Evolutionary conservation across 768 basidiomycete species (phyloP).

Genomic region (Tremella fuciformis): DNA sequence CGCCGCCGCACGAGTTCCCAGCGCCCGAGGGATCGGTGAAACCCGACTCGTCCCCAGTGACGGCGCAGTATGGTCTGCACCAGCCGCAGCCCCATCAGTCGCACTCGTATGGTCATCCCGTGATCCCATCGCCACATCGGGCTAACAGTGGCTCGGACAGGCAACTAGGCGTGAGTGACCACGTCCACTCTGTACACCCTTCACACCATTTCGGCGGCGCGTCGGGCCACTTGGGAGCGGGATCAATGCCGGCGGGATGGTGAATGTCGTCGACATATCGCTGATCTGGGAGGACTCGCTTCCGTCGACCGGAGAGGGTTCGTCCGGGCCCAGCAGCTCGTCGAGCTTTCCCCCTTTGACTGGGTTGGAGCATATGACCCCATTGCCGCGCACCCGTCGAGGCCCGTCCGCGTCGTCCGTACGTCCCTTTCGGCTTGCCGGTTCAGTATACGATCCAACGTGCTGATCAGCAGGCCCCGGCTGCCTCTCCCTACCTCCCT

Average conservation of each 20-base stretch:
- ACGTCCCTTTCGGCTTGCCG: neutral
- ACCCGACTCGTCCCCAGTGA: conserved; percentile 6
- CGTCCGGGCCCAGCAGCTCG: neutral
- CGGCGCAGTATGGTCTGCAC: neutral
- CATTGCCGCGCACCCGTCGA: conserved; percentile 5
- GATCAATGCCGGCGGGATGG: neutral
- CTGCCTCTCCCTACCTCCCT: conserved; percentile 33
- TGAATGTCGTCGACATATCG: neutral
- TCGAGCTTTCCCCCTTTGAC: neutral
- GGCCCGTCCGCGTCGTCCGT: conserved; percentile 35
- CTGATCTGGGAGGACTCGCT: neutral
- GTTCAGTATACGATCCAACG: no score
- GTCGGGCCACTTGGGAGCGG: neutral
- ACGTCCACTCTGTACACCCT: neutral
- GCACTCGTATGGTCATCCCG: no score
- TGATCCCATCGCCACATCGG: no score
- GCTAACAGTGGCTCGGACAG: no score
- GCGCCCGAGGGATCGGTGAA: conserved; percentile 17
- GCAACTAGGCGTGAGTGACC: conserved; percentile 2
- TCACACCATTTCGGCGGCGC: no score
- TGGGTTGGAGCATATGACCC: conserved; percentile 6
- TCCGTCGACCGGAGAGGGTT: neutral
- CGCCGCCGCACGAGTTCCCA: conserved; percentile 1
- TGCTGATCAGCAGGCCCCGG: conserved; percentile 23
- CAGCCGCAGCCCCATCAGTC: neutral